These are phyloP conservation scores for Boeremia exigua DNA, from an alignment of 2,329 filamentous ascomycete species.

Conservation along the genomic window DNA sequence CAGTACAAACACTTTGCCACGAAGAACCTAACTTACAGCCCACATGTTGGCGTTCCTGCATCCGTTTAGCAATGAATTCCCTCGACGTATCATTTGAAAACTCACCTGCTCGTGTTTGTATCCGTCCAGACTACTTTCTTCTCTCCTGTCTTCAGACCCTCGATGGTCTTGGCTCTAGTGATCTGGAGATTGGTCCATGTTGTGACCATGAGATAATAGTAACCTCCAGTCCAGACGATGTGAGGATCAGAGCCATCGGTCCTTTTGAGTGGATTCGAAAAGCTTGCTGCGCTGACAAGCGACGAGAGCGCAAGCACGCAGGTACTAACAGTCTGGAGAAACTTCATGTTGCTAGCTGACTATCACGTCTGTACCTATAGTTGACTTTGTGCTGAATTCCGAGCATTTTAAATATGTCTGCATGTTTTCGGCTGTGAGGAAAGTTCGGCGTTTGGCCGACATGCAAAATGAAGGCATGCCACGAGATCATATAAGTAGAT, in stretches of 20 bases:
- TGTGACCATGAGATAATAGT: conserved; percentile 64
- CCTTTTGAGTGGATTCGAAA: conserved; percentile 60
- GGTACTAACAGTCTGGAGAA: conserved; percentile 19
- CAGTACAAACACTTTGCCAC: not conserved
- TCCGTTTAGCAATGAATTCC: not conserved
- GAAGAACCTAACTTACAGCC: conserved; percentile 45
- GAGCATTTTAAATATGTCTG: not conserved
- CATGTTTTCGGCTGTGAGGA: not conserved
- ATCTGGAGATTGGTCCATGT: conserved; percentile 63
- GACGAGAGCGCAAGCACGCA: conserved; percentile 25
- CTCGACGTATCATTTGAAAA: conserved; percentile 44
- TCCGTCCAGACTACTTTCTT: conserved; percentile 60
- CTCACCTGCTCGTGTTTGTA: conserved; percentile 45
- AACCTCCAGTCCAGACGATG: conserved; percentile 59
- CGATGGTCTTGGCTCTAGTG: conserved; percentile 60
- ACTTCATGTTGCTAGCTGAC: conserved; percentile 18
- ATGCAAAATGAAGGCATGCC: not conserved
- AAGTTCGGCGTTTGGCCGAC: conserved; percentile 12
- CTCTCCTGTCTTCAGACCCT: conserved; percentile 61
- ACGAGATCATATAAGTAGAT: not conserved
- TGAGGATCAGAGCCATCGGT: conserved; percentile 61
- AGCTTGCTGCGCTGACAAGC: conserved; percentile 47
- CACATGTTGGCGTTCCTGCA: conserved; percentile 57
- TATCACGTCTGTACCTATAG: not conserved
- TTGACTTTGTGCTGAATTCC: not conserved